phyloP scores from a whole-genome alignment of 129 eudicot genomes.

The Calendula officinalis region DNA sequence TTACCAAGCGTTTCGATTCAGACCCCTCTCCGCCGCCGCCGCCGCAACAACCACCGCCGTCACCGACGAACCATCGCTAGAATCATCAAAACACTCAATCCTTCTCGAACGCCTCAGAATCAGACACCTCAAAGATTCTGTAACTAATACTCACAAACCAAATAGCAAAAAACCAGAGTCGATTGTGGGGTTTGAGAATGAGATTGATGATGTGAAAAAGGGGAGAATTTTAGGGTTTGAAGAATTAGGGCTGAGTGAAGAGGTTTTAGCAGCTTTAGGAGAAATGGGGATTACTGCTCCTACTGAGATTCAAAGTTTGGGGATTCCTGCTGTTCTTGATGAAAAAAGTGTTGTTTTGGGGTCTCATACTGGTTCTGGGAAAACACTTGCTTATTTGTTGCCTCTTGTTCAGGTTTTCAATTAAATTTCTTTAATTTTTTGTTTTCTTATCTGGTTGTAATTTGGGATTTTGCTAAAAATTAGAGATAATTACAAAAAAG shows the following conservation, averaged over 20 bases:
- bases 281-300: slow-evolving; percentile 85
- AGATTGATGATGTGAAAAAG: slow-evolving; percentile 30
- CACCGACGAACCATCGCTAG: slow-evolving; percentile 28
- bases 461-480: background rate
- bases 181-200: slow-evolving; percentile 17
- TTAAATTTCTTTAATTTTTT: background rate
- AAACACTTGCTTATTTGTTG: slow-evolving; percentile 88
- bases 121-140: slow-evolving; percentile 75
- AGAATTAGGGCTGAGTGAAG: slow-evolving; percentile 81
- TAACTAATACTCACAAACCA: slow-evolving; percentile 1
- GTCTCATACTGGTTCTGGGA: slow-evolving; percentile 98
- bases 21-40: slow-evolving; percentile 42
- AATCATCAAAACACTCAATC: slow-evolving; percentile 68
- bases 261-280: slow-evolving; percentile 64
- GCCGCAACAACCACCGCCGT: no score
- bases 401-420: slow-evolving; percentile 78
- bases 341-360: slow-evolving; percentile 87
- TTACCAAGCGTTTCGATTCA: slow-evolving; percentile 43
- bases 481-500: no score
- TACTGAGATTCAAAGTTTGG: slow-evolving; percentile 90
- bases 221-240: slow-evolving; percentile 43
- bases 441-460: background rate
- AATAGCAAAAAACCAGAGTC: slow-evolving; percentile 26
- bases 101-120: slow-evolving; percentile 70
- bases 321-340: slow-evolving; percentile 71